These are phyloP conservation scores for Blastobotrys peoriensis DNA, from an alignment of 805 yeast genomes.

Conservation along the genomic window DNA sequence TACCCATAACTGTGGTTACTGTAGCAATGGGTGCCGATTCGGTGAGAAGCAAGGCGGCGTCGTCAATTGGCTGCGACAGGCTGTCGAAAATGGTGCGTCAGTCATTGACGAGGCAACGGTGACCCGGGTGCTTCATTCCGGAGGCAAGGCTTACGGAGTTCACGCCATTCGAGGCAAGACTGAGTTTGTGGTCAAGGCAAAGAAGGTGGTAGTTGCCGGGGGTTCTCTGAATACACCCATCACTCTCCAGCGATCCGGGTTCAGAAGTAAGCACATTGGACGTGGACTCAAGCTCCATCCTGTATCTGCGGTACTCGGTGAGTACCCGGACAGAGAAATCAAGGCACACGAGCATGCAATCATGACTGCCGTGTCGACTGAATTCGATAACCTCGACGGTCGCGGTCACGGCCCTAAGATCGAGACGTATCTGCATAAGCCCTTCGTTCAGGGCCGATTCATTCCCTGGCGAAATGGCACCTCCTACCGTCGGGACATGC, in stretches of 20 bases:
- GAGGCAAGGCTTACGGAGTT: conserved; percentile 43
- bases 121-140: conserved; percentile 32
- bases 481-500: conserved; percentile 29
- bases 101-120: conserved; percentile 44
- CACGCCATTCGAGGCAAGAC: conserved; percentile 28
- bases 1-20: conserved; percentile 42
- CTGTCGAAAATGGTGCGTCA: conserved; percentile 40
- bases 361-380: conserved; percentile 44
- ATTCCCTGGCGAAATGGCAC: conserved; percentile 40
- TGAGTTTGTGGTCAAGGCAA: conserved; percentile 35
- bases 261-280: conserved; percentile 47
- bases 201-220: conserved; percentile 39
- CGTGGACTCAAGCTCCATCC: conserved; percentile 49
- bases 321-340: conserved; percentile 34
- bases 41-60: conserved; percentile 50
- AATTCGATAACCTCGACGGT: conserved; percentile 47
- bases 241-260: conserved; percentile 43
- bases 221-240: conserved; percentile 48
- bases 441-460: conserved; percentile 34
- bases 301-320: conserved; percentile 36
- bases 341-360: conserved; percentile 40
- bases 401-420: conserved; percentile 47
- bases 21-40: conserved; percentile 44
- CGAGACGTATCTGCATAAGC: conserved; percentile 45
- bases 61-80: conserved; percentile 45